phyloP scores from a whole-genome alignment of 2,329 filamentous ascomycete genomes.

The Lecanicillium sp. region DNA sequence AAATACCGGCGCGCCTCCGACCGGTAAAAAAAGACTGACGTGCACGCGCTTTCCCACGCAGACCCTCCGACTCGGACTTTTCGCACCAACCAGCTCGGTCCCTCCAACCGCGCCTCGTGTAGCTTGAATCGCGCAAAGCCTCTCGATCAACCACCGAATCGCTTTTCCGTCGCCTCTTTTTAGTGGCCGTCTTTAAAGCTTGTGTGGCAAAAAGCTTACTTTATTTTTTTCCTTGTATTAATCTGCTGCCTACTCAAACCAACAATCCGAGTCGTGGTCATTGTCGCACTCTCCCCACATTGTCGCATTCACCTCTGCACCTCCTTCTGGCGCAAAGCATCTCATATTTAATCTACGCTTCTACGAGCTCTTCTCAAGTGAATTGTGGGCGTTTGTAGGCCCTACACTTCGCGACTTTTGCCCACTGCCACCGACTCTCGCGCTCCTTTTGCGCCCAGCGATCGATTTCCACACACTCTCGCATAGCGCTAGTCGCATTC shows the following conservation, averaged over 20 bases:
- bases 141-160: background rate
- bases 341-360: background rate
- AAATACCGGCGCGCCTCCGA: slow-evolving; percentile 38
- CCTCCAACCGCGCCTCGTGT: slow-evolving; percentile 5
- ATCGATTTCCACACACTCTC: no score
- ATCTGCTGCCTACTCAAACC: no score
- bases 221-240: no score
- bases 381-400: no score
- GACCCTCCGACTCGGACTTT: slow-evolving; percentile 20
- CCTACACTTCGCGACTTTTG: no score
- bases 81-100: slow-evolving; percentile 3
- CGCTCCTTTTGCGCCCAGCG: no score
- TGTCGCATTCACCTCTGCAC: no score
- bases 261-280: no score
- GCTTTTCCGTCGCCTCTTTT: background rate
- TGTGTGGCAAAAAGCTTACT: background rate
- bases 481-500: no score
- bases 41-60: slow-evolving; percentile 37
- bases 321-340: background rate
- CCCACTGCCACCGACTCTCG: no score
- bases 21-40: slow-evolving; percentile 34
- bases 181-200: slow-evolving; percentile 6
- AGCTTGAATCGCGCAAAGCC: background rate
- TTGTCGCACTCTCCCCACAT: no score
- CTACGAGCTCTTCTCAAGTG: no score